Evolutionary conservation across 2,329 filamentous ascomycete genomes (phyloP), one percentile per base, ranked within the genome.

Genomic region (Alternaria ethzedia): DNA sequence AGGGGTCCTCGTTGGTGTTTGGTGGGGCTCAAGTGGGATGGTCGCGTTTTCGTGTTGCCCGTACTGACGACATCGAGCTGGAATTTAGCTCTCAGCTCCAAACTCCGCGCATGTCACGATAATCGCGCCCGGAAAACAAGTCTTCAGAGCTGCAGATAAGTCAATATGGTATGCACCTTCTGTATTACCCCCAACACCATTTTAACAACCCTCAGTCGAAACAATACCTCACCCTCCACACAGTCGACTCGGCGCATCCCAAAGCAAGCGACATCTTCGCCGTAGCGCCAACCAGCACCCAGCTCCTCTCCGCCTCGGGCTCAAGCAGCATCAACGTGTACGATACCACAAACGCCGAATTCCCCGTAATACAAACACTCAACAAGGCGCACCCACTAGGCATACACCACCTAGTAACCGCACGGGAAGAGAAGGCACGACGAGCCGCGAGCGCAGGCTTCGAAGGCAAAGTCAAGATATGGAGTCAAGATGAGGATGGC

Each of bases 181-280:
- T 41, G 20, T 12, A 23, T 5, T 15, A 4, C 45, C 61, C 20
- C 2, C 46, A 30, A 17, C 26, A 11, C 32, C 28, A 41, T 50
- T 23, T 65, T 73, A 61, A 76, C 52, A 32, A 5, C 21, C 44
- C 43, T 51, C 62, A 97, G 96, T 99, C 96, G 59, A 98, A 98
- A 84, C 96, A 98, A 90, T 99, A 97, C 80, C 88, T 99, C 67
- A 96, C 95, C 75, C 91, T 91, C 70, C 93, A 97, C 81, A 95
- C 94, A 46, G 88, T 97, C 79, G 92, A 97, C 79, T 88, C 94
- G 84, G 94, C 92, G 67, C 94, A 97, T 82, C 85, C 89, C 70
- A 71, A 72, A 32, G 70, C 72, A 9, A 90, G 90, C 68, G 92
- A 97, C 78, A 92, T 97, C 68, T 97, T 94, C 81, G 89, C 91